phyloP scores from a whole-genome alignment of 805 yeast species.

The Starmerella bombi region DNA sequence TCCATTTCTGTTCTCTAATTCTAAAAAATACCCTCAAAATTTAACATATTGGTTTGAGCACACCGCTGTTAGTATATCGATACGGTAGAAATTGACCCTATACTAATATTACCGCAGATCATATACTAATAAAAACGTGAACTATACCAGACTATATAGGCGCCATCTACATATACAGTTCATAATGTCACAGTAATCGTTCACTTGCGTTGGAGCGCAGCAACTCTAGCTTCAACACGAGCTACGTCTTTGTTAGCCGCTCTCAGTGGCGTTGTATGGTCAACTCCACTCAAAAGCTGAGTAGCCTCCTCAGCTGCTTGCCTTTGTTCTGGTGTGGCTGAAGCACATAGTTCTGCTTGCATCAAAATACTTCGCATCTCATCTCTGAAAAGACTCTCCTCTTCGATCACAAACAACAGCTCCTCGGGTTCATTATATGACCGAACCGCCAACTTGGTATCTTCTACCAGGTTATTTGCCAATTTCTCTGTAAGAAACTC shows the following conservation, averaged over 20 bases:
- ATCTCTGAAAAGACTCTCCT: slow-evolving; percentile 52
- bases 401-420: slow-evolving; percentile 52
- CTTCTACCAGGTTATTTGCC: slow-evolving; percentile 9
- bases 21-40: too few relatives aligned
- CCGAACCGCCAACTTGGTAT: slow-evolving; percentile 20
- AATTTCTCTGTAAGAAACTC: slow-evolving; percentile 6
- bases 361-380: slow-evolving; percentile 27
- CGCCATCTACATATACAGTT: too few relatives aligned
- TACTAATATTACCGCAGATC: too few relatives aligned
- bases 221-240: slow-evolving; percentile 2
- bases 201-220: too few relatives aligned
- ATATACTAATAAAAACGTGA: too few relatives aligned
- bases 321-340: background rate
- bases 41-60: too few relatives aligned
- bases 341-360: slow-evolving; percentile 1
- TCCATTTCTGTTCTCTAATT: too few relatives aligned
- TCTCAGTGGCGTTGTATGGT: slow-evolving; percentile 6
- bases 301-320: background rate
- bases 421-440: slow-evolving; percentile 21
- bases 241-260: slow-evolving; percentile 6
- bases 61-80: too few relatives aligned
- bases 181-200: too few relatives aligned
- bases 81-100: too few relatives aligned
- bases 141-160: too few relatives aligned
- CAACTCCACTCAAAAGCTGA: slow-evolving; percentile 1